A percentile compares a stretch with the other conserved stretches of the same genome.
Conservation (phyloP, 2,329 filamentous ascomycete genomes). For the Macrophomina tecta region DNA sequence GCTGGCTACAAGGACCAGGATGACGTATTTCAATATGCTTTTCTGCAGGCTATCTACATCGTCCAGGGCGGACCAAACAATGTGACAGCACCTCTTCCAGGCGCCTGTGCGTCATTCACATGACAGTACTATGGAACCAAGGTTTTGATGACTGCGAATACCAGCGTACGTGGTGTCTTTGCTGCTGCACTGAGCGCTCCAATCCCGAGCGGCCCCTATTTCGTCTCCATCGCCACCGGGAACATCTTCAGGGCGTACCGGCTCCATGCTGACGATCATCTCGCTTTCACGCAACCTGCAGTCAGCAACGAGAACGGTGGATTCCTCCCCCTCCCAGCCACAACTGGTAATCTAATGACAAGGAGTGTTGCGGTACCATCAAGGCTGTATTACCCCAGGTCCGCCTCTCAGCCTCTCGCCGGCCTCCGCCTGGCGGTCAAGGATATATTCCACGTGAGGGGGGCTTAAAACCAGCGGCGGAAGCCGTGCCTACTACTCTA, state of each 20-base stretch:
- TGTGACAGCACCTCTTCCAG: not conserved
- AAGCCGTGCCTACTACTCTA: conserved; percentile 36
- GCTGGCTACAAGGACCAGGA: not conserved
- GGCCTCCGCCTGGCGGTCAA: conserved; percentile 37
- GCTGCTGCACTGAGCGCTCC: not conserved
- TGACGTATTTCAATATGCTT: conserved; percentile 4
- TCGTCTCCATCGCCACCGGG: not conserved
- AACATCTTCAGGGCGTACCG: conserved; percentile 1
- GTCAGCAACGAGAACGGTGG: not conserved
- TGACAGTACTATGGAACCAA: not conserved
- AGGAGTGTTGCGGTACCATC: not conserved
- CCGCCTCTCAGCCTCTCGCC: conserved; percentile 31
- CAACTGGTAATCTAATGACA: not conserved
- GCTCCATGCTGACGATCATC: not conserved
- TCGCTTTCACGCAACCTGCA: not conserved
- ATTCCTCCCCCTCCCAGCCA: not conserved
- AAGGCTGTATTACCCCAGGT: not conserved
- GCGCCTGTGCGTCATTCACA: not conserved
- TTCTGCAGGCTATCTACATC: not conserved
- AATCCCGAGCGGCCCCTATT: conserved; percentile 3
- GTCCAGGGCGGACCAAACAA: not conserved
- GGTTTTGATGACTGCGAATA: not conserved
- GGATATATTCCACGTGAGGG: conserved; percentile 37
- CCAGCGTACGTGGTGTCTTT: not conserved
- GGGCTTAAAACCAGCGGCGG: conserved; percentile 37